Conservation (phyloP, 768 basidiomycete species). For the Phanerodontia chrysosporium region DNA sequence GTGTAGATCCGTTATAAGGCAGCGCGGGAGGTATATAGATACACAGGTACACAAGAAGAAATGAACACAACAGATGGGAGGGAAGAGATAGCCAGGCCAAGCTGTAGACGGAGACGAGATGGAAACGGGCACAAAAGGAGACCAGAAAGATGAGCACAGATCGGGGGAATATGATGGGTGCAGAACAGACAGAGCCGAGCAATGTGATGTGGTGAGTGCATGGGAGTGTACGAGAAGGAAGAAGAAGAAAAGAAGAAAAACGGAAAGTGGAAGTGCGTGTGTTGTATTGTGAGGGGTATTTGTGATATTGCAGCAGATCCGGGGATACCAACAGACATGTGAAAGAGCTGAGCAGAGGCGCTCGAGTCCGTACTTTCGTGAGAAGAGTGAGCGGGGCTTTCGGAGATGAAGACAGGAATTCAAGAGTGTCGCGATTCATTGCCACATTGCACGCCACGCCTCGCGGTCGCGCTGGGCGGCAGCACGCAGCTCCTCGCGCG, state of each 20-base stretch:
- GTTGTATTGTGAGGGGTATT: neutral
- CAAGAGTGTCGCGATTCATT: neutral
- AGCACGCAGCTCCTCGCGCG: neutral
- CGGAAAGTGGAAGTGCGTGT: neutral
- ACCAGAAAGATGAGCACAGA: neutral
- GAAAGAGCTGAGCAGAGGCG: neutral
- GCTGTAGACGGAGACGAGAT: neutral
- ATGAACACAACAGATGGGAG: neutral
- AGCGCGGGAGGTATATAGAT: neutral
- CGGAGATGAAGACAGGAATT: neutral
- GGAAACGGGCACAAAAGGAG: neutral
- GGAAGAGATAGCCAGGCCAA: neutral
- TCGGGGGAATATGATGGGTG: neutral
- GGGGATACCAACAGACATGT: neutral
- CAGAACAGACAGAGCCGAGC: neutral
- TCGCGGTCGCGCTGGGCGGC: neutral
- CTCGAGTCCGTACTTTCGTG: neutral
- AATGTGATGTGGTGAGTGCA: neutral
- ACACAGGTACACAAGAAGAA: neutral
- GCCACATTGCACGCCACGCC: neutral
- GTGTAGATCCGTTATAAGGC: neutral
- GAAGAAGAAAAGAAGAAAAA: neutral
- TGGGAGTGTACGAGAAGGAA: neutral
- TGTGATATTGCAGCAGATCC: conserved; percentile 2
- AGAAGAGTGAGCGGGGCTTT: neutral